Percentiles rank a stretch among this genome's conserved stretches.
These are phyloP conservation scores for Trichosporon sp. DNA, from an alignment of 1,284 basidiomycete genomes.

Conservation along the genomic window DNA sequence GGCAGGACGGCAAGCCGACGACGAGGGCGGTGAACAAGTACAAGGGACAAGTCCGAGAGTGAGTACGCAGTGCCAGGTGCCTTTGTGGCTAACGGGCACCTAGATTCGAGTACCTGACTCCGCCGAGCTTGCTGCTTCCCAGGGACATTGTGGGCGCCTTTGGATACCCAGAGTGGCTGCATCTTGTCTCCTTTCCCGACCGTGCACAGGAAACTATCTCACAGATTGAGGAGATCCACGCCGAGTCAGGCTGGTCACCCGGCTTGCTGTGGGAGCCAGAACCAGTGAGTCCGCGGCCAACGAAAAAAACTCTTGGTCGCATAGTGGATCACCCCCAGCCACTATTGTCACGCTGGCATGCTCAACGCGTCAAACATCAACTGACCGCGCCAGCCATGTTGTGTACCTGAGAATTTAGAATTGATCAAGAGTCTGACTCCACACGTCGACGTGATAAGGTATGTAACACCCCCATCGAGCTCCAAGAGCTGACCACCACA, in stretches of 20 bases:
- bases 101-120: conserved; percentile 49
- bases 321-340: background rate
- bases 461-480: background rate
- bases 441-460: conserved; percentile 46
- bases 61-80: conserved; percentile 23
- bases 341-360: background rate
- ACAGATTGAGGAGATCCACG: conserved; percentile 34
- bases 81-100: background rate
- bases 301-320: background rate
- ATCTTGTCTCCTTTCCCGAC: conserved; percentile 43
- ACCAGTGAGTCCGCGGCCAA: conserved; percentile 33
- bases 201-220: conserved; percentile 32
- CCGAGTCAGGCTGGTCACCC: conserved; percentile 33
- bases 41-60: conserved; percentile 43
- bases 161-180: conserved; percentile 32
- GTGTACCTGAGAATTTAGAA: conserved; percentile 36
- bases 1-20: conserved; percentile 45
- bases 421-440: conserved; percentile 31
- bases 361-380: background rate
- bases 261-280: conserved; percentile 50
- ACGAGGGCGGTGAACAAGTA: conserved; percentile 50
- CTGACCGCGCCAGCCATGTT: conserved; percentile 31
- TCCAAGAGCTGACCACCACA: conserved; percentile 25
- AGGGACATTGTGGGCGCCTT: conserved; percentile 34
- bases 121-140: conserved; percentile 39